These are phyloP conservation scores for Coriolopsis trogii DNA, from an alignment of 1,284 basidiomycete species.

Conservation along the genomic window DNA sequence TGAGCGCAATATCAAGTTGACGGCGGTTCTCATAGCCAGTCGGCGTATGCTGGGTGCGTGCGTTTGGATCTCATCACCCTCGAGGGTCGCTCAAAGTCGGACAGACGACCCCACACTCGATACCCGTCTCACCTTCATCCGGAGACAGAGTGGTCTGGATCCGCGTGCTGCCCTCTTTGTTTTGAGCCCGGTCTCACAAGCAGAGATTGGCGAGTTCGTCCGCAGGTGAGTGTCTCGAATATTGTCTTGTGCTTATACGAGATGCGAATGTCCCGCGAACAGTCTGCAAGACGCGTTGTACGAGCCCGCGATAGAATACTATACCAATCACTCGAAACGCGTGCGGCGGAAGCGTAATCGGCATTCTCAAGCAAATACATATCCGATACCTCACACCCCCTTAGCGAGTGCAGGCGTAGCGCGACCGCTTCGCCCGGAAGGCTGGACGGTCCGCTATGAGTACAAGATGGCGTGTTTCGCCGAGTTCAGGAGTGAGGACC, in stretches of 20 bases:
- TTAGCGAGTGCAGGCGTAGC: conserved; percentile 45
- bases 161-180: conserved; percentile 93
- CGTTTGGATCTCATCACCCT: background rate
- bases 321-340: conserved; percentile 88
- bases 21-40: conserved; percentile 92
- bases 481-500: conserved; percentile 89
- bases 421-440: conserved; percentile 77
- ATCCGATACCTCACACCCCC: conserved; percentile 47
- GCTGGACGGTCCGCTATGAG: conserved; percentile 96
- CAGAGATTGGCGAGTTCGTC: conserved; percentile 86
- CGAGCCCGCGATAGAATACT: conserved; percentile 90
- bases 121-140: conserved; percentile 80
- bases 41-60: conserved; percentile 77
- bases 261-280: background rate
- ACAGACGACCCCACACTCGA: conserved; percentile 86
- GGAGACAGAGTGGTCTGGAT: conserved; percentile 87
- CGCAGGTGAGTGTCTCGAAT: conserved; percentile 53
- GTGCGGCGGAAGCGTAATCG: conserved; percentile 88
- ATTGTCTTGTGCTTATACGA: background rate
- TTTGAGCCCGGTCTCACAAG: conserved; percentile 83
- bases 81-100: background rate
- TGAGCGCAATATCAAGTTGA: conserved; percentile 91
- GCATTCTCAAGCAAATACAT: conserved; percentile 58
- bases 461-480: conserved; percentile 98
- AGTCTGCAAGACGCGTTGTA: conserved; percentile 88